These are phyloP conservation scores for Pezicula carpinea DNA, from an alignment of 2,329 filamentous ascomycete genomes.

Conservation along the genomic window DNA sequence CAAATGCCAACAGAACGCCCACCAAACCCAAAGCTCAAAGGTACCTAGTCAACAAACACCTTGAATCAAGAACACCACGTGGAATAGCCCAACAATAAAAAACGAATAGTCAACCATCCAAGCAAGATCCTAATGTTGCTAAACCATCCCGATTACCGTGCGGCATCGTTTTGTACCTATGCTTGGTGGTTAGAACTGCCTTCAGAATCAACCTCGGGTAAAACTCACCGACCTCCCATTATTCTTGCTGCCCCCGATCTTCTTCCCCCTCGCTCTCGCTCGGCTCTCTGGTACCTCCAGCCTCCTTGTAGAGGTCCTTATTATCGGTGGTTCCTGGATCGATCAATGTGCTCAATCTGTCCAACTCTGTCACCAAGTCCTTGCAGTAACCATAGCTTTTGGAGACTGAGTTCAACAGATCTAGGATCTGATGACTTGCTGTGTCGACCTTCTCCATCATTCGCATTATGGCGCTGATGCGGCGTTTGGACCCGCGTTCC, in stretches of 20 bases:
- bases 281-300: constrained; percentile 1
- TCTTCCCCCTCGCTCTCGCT: constrained; percentile 1
- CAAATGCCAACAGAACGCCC: no score
- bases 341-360: constrained; percentile 13
- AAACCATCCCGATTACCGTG: no score
- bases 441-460: constrained; percentile 15
- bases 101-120: no score
- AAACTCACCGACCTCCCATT: neutral
- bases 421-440: constrained; percentile 10
- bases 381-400: constrained; percentile 14
- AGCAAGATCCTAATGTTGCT: no score
- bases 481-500: constrained; percentile 2
- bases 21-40: no score
- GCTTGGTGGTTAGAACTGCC: no score
- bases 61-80: no score
- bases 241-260: neutral
- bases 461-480: constrained; percentile 7
- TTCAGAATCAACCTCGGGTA: no score
- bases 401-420: constrained; percentile 10
- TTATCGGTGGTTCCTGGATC: constrained; percentile 13
- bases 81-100: no score
- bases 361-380: constrained; percentile 16
- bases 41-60: no score
- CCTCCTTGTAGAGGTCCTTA: constrained; percentile 7
- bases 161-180: no score